Percentiles rank a stretch among this genome's conserved stretches.
These are phyloP conservation scores for Vanrija humicola DNA, from an alignment of 1,284 basidiomycete genomes.

Conservation along the genomic window DNA sequence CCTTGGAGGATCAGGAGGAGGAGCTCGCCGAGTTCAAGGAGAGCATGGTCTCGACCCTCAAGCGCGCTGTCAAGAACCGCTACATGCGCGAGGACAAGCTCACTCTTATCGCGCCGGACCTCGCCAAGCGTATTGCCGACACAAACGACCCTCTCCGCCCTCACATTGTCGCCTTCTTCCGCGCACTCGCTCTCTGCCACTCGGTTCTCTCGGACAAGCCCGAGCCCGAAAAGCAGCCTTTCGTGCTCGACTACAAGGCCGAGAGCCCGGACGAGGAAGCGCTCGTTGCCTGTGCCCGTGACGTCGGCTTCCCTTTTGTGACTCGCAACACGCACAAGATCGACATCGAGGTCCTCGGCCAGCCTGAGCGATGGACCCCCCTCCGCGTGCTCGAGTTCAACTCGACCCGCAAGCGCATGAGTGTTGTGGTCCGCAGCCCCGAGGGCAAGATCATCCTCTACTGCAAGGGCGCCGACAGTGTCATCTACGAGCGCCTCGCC, in stretches of 20 bases:
- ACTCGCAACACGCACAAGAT: constrained; percentile 67
- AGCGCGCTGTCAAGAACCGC: constrained; percentile 78
- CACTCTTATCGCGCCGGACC: constrained; percentile 80
- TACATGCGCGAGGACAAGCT: constrained; percentile 76
- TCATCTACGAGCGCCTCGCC: constrained; percentile 81
- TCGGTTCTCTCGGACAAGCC: constrained; percentile 73
- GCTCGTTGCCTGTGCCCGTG: constrained; percentile 83
- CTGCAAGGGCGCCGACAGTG: constrained; percentile 95
- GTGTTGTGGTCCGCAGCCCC: constrained; percentile 75
- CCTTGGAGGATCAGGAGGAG: constrained; percentile 65
- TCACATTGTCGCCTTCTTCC: constrained; percentile 79
- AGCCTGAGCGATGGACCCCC: constrained; percentile 73
- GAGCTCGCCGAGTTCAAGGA: constrained; percentile 66
- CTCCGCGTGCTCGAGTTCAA: constrained; percentile 89
- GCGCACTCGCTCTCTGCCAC: constrained; percentile 86
- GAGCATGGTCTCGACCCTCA: constrained; percentile 73
- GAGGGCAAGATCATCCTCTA: constrained; percentile 78
- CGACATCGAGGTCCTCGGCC: constrained; percentile 89
- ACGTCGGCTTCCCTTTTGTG: constrained; percentile 89
- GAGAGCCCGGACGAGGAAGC: constrained; percentile 89
- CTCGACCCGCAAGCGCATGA: constrained; percentile 90
- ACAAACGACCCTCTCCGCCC: constrained; percentile 60
- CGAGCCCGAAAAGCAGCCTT: constrained; percentile 62
- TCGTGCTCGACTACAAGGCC: constrained; percentile 82
- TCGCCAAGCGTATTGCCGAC: constrained; percentile 71